Percentiles rank a stretch among this genome's conserved stretches.
These are phyloP conservation scores for Posidonia australis DNA, from an alignment of 106 monocot genomes.

Conservation along the genomic window DNA sequence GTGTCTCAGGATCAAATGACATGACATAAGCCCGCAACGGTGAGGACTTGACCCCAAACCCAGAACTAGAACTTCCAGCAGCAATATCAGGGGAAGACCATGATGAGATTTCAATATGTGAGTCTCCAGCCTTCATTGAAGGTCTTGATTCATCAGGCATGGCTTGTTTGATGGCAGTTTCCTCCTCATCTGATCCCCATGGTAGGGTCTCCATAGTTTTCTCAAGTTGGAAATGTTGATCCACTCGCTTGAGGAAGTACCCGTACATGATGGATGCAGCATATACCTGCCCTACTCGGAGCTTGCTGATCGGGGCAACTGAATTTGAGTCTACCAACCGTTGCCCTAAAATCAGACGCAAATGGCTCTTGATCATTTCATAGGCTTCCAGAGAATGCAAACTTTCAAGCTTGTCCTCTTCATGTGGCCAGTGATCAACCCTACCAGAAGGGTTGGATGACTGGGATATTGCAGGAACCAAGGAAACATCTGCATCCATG, in stretches of 20 bases:
- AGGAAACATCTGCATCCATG: constrained; percentile 58
- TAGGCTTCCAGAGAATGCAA: constrained; percentile 71
- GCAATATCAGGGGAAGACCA: neutral
- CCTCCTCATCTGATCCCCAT: constrained; percentile 45
- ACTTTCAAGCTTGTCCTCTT: constrained; percentile 48
- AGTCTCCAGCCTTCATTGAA: constrained; percentile 10
- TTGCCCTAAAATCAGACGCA: constrained; percentile 60
- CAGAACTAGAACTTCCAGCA: constrained; percentile 17
- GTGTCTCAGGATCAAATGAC: constrained; percentile 62
- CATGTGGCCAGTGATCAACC: constrained; percentile 31
- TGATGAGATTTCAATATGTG: constrained; percentile 28
- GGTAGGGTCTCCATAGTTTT: constrained; percentile 79
- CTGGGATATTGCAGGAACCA: constrained; percentile 45
- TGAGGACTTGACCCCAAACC: constrained; percentile 25
- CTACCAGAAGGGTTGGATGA: constrained; percentile 25
- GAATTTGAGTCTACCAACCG: constrained; percentile 28
- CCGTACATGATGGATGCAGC: constrained; percentile 95
- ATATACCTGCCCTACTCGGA: constrained; percentile 79
- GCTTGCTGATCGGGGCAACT: constrained; percentile 61
- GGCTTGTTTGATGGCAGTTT: constrained; percentile 15
- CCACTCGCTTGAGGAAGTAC: constrained; percentile 86
- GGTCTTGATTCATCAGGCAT: constrained; percentile 24
- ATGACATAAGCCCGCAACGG: constrained; percentile 56
- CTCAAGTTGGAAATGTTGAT: constrained; percentile 77
- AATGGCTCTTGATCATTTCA: constrained; percentile 82